phyloP scores from a whole-genome alignment of 139 green algal species.

The Dunaliella primolecta region DNA sequence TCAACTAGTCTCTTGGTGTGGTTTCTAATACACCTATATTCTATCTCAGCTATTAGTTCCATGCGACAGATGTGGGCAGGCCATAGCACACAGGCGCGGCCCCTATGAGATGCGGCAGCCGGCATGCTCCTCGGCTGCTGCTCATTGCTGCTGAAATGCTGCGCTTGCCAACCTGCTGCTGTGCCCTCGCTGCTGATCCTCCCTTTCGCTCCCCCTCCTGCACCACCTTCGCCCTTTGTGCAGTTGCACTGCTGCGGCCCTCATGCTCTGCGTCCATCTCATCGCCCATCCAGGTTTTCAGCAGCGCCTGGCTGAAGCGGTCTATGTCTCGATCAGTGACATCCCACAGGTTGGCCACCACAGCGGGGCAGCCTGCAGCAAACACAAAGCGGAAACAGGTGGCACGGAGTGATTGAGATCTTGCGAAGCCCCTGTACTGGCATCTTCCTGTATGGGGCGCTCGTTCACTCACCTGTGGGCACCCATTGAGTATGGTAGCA shows the following conservation, averaged over 20 bases:
- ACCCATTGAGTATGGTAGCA: too few relatives aligned
- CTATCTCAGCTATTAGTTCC: too few relatives aligned
- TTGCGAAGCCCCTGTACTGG: neutral
- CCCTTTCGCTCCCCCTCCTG: neutral
- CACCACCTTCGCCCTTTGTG: neutral
- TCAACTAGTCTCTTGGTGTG: too few relatives aligned
- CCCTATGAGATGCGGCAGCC: constrained; percentile 77
- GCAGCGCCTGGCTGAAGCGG: constrained; percentile 65
- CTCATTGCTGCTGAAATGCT: constrained; percentile 44
- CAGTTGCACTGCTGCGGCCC: neutral
- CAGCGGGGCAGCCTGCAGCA: constrained; percentile 67
- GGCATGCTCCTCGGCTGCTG: constrained; percentile 58
- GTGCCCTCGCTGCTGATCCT: neutral
- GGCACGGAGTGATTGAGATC: neutral
- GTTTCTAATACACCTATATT: too few relatives aligned
- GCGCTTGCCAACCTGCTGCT: neutral
- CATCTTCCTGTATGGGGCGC: neutral
- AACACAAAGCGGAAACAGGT: neutral
- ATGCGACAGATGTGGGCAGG: too few relatives aligned
- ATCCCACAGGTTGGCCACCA: constrained; percentile 92
- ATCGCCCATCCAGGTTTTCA: constrained; percentile 61
- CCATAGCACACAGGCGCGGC: constrained; percentile 89
- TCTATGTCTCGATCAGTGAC: constrained; percentile 96
- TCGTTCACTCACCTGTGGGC: too few relatives aligned
- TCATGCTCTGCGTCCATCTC: neutral